phyloP scores from a whole-genome alignment of 2,329 filamentous ascomycete species.

The Penicillium sp. region DNA sequence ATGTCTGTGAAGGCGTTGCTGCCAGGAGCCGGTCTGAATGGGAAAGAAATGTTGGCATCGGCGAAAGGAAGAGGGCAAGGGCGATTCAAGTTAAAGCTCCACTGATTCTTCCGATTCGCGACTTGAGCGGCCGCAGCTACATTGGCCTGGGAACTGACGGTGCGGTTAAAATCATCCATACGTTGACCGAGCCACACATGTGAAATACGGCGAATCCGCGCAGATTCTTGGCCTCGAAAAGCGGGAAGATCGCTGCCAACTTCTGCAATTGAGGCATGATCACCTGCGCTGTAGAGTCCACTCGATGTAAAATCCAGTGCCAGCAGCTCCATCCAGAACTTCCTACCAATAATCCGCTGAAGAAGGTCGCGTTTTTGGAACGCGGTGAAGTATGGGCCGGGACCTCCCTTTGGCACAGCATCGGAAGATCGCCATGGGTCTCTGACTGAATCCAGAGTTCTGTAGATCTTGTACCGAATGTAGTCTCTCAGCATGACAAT shows the following conservation, averaged over 20 bases:
- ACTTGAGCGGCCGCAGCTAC: neutral
- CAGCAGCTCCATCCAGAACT: constrained; percentile 11
- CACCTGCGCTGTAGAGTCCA: neutral
- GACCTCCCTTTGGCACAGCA: neutral
- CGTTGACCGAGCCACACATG: neutral
- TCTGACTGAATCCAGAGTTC: constrained; percentile 1
- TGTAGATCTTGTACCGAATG: constrained; percentile 31
- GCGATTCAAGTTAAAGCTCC: neutral
- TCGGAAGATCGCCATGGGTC: constrained; percentile 4
- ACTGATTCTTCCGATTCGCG: neutral
- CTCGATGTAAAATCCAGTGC: neutral
- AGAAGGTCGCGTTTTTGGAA: constrained; percentile 1
- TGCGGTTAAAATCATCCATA: constrained; percentile 2
- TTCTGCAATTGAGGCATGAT: constrained; percentile 8
- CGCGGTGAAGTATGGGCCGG: neutral
- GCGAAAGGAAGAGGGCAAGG: neutral
- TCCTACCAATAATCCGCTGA: constrained; percentile 13
- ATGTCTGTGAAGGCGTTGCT: neutral
- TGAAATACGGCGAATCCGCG: constrained; percentile 1
- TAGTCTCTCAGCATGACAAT: constrained; percentile 30
- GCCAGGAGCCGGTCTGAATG: neutral
- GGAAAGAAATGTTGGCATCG: neutral
- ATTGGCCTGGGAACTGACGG: neutral
- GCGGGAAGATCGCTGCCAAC: constrained; percentile 11
- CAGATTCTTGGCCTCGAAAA: constrained; percentile 12